phyloP scores from a whole-genome alignment of 768 basidiomycete genomes.

The Trichaptum fuscoviolaceum region DNA sequence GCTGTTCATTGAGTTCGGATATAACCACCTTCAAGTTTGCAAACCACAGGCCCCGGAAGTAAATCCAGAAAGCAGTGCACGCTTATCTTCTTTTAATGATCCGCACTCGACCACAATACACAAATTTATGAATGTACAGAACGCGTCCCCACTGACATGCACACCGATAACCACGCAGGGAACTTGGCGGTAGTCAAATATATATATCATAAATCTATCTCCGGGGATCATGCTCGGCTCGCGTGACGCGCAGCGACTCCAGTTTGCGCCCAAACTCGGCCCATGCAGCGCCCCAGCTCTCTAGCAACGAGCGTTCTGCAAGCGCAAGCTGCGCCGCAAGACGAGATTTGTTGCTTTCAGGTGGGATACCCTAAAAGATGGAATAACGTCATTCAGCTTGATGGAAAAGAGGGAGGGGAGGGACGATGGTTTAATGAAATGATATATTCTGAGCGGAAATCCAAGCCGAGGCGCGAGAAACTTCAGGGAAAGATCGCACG shows the following conservation, averaged over 20 bases:
- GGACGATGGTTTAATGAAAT: background rate
- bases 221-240: background rate
- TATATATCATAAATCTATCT: too few relatives aligned
- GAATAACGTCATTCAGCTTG: background rate
- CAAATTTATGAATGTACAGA: background rate
- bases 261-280: background rate
- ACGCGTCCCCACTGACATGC: background rate
- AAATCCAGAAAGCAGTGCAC: background rate
- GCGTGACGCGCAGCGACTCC: background rate
- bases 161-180: too few relatives aligned
- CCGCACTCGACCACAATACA: background rate
- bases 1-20: too few relatives aligned
- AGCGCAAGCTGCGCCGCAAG: constrained; percentile 1
- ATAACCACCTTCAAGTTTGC: too few relatives aligned
- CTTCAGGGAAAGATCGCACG: background rate
- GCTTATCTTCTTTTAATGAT: background rate
- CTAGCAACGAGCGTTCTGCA: background rate
- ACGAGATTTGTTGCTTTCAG: background rate
- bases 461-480: too few relatives aligned
- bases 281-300: constrained; percentile 1
- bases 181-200: too few relatives aligned
- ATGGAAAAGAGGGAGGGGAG: background rate
- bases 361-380: background rate
- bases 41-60: background rate
- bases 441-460: background rate